These are phyloP conservation scores for Suhomyces taliae DNA, from an alignment of 1,139 yeast species.

Conservation along the genomic window DNA sequence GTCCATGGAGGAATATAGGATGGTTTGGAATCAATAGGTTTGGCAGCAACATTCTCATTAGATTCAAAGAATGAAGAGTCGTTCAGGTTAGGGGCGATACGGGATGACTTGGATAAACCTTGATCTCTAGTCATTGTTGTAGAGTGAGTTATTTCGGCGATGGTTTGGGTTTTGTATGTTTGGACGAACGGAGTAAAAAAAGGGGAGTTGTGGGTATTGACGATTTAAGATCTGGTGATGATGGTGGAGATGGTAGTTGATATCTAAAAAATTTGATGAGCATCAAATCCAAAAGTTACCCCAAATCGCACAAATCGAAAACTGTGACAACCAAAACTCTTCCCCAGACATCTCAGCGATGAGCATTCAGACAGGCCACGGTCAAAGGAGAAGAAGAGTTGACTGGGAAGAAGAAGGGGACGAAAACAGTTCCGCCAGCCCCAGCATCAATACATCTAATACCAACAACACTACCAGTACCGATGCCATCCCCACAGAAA, in stretches of 20 bases:
- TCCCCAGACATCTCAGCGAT: not conserved
- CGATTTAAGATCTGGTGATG: not conserved
- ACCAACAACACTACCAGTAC: not conserved
- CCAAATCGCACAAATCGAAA: not conserved
- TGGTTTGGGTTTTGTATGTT: not conserved
- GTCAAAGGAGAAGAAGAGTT: not conserved
- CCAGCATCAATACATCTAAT: not conserved
- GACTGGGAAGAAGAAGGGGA: not conserved
- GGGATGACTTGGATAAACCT: conserved; percentile 7
- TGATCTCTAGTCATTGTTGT: not conserved
- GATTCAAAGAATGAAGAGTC: conserved; percentile 19
- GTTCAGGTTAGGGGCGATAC: conserved; percentile 26
- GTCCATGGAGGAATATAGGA: conserved; percentile 90
- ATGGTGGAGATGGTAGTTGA: not conserved
- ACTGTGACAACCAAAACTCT: not conserved
- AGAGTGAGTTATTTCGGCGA: not conserved
- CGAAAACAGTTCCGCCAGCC: not conserved
- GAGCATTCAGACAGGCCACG: not conserved
- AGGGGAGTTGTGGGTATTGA: too few relatives aligned
- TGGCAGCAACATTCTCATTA: conserved; percentile 1
- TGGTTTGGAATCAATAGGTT: conserved; percentile 7
- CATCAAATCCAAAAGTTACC: not conserved
- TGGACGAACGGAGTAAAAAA: too few relatives aligned
- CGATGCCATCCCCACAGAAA: not conserved
- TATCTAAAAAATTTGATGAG: not conserved